Percentiles rank a stretch among this genome's conserved stretches.
Conservation (phyloP, 768 basidiomycete genomes). For the Calocybe indica region DNA sequence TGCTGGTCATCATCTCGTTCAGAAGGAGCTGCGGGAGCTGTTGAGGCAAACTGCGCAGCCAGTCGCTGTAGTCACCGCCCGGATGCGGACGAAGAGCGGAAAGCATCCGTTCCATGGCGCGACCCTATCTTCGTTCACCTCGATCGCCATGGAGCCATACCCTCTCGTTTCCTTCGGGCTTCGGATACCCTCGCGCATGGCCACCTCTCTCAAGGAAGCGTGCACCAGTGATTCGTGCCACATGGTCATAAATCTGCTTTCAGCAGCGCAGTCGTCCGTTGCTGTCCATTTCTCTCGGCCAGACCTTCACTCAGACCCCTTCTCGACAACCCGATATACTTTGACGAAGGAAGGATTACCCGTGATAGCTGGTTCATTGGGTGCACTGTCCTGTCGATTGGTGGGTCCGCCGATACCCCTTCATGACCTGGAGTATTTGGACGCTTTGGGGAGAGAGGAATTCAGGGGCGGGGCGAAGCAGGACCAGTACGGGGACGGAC, state of each 20-base stretch:
- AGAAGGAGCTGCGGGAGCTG: conserved; percentile 41
- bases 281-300: conserved; percentile 72
- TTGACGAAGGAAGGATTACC: conserved; percentile 52
- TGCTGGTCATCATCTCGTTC: conserved; percentile 6
- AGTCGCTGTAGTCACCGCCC: conserved; percentile 79
- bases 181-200: conserved; percentile 86
- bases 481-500: conserved; percentile 2
- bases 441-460: conserved; percentile 9
- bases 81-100: conserved; percentile 35
- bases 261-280: conserved; percentile 52
- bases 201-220: conserved; percentile 41
- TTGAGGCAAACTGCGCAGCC: conserved; percentile 79
- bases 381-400: conserved; percentile 68
- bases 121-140: conserved; percentile 90
- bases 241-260: conserved; percentile 79
- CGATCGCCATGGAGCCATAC: conserved; percentile 83
- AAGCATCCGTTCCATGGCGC: conserved; percentile 67
- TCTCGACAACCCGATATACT: conserved; percentile 31
- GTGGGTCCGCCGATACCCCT: conserved; percentile 58
- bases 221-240: conserved; percentile 28
- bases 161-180: conserved; percentile 89
- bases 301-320: conserved; percentile 61
- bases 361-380: conserved; percentile 53
- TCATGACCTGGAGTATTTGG: conserved; percentile 41
- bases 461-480: conserved; percentile 9